phyloP scores from a whole-genome alignment of 805 yeast species.

The Metschnikowia aberdeeniae region DNA sequence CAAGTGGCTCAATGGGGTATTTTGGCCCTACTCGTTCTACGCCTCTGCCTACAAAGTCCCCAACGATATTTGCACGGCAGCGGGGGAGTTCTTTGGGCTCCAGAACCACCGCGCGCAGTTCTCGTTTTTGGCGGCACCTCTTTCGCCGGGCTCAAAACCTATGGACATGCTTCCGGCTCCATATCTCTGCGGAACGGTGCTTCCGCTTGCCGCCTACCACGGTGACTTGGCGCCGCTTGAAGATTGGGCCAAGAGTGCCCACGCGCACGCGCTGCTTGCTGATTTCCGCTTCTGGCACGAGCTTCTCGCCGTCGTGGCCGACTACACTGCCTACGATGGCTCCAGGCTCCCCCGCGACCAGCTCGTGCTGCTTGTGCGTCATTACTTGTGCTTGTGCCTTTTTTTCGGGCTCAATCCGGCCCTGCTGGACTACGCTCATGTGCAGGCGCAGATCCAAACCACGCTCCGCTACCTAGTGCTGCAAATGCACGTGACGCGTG shows the following conservation, averaged over 20 bases:
- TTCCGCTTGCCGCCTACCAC: slow-evolving; percentile 25
- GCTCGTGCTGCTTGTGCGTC: slow-evolving; percentile 3
- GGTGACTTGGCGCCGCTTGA: slow-evolving; percentile 24
- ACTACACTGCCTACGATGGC: slow-evolving; percentile 3
- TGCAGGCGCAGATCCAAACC: slow-evolving; percentile 26
- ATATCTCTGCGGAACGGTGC: slow-evolving; percentile 27
- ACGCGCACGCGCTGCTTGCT: not conserved
- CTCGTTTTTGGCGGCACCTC: slow-evolving; percentile 22
- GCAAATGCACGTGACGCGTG: not conserved
- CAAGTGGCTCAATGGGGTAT: slow-evolving; percentile 27
- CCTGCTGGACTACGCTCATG: slow-evolving; percentile 25
- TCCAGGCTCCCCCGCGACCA: not conserved
- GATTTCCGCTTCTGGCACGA: slow-evolving; percentile 16
- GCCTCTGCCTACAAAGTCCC: slow-evolving; percentile 24
- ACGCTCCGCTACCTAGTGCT: slow-evolving; percentile 16
- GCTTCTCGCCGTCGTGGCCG: slow-evolving; percentile 5
- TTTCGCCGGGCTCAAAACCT: slow-evolving; percentile 10
- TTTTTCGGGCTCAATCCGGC: slow-evolving; percentile 14
- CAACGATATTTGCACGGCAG: slow-evolving; percentile 3
- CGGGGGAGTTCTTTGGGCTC: slow-evolving; percentile 13
- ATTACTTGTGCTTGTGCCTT: slow-evolving; percentile 7
- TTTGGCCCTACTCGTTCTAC: slow-evolving; percentile 28
- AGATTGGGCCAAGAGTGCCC: slow-evolving; percentile 20
- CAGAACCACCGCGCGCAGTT: slow-evolving; percentile 17
- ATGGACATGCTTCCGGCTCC: slow-evolving; percentile 15